phyloP scores from a whole-genome alignment of 176 grass and related monocot genomes.

The Aechmea fasciata region DNA sequence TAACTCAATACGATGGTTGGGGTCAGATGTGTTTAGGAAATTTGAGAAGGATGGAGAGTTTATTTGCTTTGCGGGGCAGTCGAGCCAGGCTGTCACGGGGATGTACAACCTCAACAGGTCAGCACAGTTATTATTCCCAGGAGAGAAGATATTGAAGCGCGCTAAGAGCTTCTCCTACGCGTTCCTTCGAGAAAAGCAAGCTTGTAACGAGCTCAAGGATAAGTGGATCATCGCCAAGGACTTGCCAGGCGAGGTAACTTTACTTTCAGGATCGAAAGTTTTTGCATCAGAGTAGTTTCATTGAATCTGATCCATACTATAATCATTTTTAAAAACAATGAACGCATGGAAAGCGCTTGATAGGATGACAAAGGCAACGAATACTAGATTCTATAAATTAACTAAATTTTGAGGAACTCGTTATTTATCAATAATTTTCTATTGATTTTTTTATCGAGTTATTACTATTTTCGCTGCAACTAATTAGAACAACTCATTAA shows the following conservation, averaged over 20 bases:
- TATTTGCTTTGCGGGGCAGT: slow-evolving; percentile 80
- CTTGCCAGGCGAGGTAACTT: slow-evolving; percentile 53
- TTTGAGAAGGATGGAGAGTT: slow-evolving; percentile 90
- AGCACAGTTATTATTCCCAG: slow-evolving; percentile 40
- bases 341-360: too few species aligned
- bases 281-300: too few species aligned
- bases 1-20: neutral
- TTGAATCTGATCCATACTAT: too few species aligned
- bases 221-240: slow-evolving; percentile 73
- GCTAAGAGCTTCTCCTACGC: slow-evolving; percentile 33
- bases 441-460: too few species aligned
- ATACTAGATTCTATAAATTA: too few species aligned
- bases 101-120: slow-evolving; percentile 90
- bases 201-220: slow-evolving; percentile 25
- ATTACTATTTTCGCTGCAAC: too few species aligned
- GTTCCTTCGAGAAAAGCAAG: slow-evolving; percentile 42
- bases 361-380: too few species aligned
- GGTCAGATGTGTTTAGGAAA: slow-evolving; percentile 54
- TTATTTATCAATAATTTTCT: neutral
- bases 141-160: slow-evolving; percentile 41
- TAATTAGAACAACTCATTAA: neutral
- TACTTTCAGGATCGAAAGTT: too few species aligned
- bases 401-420: neutral
- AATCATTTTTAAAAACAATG: too few species aligned
- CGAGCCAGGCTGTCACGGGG: slow-evolving; percentile 80